These are phyloP conservation scores for Microcera coccophila DNA, from an alignment of 2,329 filamentous ascomycete species.

Conservation along the genomic window DNA sequence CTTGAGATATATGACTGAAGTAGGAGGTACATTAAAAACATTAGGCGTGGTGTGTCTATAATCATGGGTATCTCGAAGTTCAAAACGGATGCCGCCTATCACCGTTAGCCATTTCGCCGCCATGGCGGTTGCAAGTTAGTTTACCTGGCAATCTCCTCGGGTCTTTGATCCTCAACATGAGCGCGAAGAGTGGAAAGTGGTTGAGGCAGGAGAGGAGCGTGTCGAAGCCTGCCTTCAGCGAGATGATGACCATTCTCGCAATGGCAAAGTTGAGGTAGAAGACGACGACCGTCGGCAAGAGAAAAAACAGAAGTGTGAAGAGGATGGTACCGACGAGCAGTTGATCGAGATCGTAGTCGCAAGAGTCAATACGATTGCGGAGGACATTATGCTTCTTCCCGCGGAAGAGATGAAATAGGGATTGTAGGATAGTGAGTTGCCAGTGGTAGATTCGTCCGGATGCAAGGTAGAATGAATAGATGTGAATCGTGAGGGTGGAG, in stretches of 20 bases:
- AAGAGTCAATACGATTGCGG: constrained; percentile 95
- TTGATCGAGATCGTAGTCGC: constrained; percentile 97
- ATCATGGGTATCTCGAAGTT: constrained; percentile 71
- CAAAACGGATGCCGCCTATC: constrained; percentile 71
- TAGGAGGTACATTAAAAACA: constrained; percentile 51
- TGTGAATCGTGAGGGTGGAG: constrained; percentile 87
- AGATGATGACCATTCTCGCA: constrained; percentile 91
- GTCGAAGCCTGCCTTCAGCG: constrained; percentile 85
- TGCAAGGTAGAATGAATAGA: constrained; percentile 96
- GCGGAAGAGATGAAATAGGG: constrained; percentile 96
- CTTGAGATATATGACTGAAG: constrained; percentile 83
- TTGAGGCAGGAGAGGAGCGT: constrained; percentile 91
- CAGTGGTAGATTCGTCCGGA: constrained; percentile 97
- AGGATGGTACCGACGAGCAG: constrained; percentile 92
- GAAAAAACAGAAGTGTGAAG: constrained; percentile 91
- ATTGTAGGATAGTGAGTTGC: constrained; percentile 95
- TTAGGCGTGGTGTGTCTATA: constrained; percentile 39
- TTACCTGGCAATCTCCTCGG: constrained; percentile 78
- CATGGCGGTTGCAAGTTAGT: constrained; percentile 18
- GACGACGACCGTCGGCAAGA: constrained; percentile 89
- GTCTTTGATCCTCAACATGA: constrained; percentile 95
- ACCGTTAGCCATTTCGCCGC: constrained; percentile 3
- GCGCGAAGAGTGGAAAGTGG: constrained; percentile 93
- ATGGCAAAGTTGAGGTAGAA: constrained; percentile 97
- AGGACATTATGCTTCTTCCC: constrained; percentile 98